Evolutionary conservation across 225 moss, liverwort and hornwort species (phyloP).

Genomic region (Physcomitrellopsis africana): DNA sequence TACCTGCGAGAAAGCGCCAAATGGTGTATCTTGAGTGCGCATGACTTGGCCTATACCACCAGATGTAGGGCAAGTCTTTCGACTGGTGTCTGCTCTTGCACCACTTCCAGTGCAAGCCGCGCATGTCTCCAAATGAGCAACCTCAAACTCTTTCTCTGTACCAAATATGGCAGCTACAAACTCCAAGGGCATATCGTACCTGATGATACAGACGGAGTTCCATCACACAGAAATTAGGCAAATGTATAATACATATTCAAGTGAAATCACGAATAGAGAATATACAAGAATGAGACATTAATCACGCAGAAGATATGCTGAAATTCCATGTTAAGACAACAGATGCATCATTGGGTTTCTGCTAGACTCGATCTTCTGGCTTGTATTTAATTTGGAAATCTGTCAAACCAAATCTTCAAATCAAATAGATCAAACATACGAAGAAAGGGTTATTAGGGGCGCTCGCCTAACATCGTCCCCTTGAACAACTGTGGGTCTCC

Average conservation of each 20-base stretch:
- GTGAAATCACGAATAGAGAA: background rate
- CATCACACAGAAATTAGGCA: conserved; percentile 19
- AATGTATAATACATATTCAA: background rate
- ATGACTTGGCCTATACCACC: conserved; percentile 99
- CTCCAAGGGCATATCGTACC: conserved; percentile 88
- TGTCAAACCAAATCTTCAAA: conserved; percentile 1
- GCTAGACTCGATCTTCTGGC: background rate
- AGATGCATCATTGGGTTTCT: conserved; percentile 16
- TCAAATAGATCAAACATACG: conserved; percentile 2
- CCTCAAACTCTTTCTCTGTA: conserved; percentile 92
- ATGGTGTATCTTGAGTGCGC: conserved; percentile 96
- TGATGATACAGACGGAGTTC: conserved; percentile 34
- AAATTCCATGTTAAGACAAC: conserved; percentile 19
- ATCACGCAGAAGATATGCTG: background rate
- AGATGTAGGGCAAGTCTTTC: conserved; percentile 82
- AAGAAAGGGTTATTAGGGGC: conserved; percentile 21
- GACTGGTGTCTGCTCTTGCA: conserved; percentile 81
- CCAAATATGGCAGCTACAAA: conserved; percentile 93
- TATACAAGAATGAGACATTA: background rate
- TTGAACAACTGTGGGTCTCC: conserved; percentile 72
- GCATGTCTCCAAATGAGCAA: conserved; percentile 90
- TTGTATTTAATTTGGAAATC: background rate
- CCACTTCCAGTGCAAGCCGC: conserved; percentile 82
- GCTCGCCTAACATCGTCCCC: conserved; percentile 92
- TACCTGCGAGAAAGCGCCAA: conserved; percentile 97